Conservation (phyloP, 768 basidiomycete genomes). For the Phylloporus scabripes region DNA sequence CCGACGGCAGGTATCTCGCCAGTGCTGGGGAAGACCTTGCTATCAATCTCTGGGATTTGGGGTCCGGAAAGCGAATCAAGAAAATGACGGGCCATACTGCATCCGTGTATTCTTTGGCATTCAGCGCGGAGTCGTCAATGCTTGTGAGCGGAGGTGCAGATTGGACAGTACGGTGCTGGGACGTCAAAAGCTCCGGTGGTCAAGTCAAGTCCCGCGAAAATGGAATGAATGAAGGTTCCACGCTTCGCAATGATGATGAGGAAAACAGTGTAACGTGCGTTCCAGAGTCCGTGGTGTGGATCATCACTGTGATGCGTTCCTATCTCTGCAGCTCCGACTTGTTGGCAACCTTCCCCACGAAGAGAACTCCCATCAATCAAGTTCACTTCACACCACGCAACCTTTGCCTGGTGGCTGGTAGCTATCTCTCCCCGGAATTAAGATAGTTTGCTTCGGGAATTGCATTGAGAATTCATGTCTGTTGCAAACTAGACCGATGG, state of each 20-base stretch:
- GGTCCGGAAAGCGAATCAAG: constrained; percentile 91
- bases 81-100: constrained; percentile 93
- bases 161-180: constrained; percentile 98
- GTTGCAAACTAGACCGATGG: not conserved
- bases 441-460: constrained; percentile 34
- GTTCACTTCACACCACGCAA: constrained; percentile 95
- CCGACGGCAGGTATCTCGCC: constrained; percentile 91
- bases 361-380: constrained; percentile 88
- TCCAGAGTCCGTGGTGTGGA: not conserved
- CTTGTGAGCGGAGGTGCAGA: constrained; percentile 90
- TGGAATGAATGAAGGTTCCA: constrained; percentile 35
- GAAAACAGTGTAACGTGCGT: constrained; percentile 71
- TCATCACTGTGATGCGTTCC: not conserved
- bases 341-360: constrained; percentile 88
- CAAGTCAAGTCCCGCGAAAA: constrained; percentile 55
- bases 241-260: constrained; percentile 38
- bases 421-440: constrained; percentile 56
- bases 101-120: constrained; percentile 85
- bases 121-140: constrained; percentile 86
- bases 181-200: constrained; percentile 78
- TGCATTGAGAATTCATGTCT: not conserved
- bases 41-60: constrained; percentile 95
- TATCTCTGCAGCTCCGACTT: constrained; percentile 62
- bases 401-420: constrained; percentile 83
- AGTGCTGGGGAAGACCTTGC: constrained; percentile 89